Evolutionary conservation across 129 eudicot genomes (phyloP).

Genomic region (Glebionis coronaria): DNA sequence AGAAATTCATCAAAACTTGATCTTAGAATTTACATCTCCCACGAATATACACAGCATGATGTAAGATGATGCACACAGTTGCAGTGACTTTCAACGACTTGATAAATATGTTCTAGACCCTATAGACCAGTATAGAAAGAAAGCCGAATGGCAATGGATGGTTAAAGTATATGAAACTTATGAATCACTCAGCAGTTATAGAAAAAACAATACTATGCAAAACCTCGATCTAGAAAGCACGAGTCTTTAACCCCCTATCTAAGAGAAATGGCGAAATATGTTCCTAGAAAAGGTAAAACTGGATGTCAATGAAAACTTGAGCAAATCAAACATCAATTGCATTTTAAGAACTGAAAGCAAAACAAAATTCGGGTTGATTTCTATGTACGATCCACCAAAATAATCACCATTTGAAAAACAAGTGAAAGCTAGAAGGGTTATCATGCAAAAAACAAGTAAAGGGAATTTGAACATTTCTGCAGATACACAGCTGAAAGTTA

Average conservation of each 20-base stretch:
- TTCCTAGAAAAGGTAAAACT: background rate
- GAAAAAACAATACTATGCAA: background rate
- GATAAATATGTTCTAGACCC: background rate
- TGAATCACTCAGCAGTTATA: background rate
- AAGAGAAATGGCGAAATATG: background rate
- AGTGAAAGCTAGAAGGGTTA: background rate
- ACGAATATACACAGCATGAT: too few relatives aligned
- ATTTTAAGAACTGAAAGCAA: background rate
- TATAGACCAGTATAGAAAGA: background rate
- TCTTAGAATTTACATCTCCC: too few relatives aligned
- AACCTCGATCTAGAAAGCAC: background rate
- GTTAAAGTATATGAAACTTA: background rate
- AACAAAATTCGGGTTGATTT: background rate
- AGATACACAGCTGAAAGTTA: background rate
- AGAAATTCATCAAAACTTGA: too few relatives aligned
- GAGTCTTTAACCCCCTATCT: background rate
- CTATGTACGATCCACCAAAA: background rate
- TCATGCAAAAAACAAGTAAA: background rate
- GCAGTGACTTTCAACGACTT: too few relatives aligned
- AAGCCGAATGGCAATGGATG: background rate
- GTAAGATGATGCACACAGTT: too few relatives aligned
- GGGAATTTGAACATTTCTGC: background rate
- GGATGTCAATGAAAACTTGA: background rate
- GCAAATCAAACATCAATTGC: background rate
- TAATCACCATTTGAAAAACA: background rate